phyloP scores from a whole-genome alignment of 2,329 filamentous ascomycete species.

The Scopulariopsis brevicaulis region DNA sequence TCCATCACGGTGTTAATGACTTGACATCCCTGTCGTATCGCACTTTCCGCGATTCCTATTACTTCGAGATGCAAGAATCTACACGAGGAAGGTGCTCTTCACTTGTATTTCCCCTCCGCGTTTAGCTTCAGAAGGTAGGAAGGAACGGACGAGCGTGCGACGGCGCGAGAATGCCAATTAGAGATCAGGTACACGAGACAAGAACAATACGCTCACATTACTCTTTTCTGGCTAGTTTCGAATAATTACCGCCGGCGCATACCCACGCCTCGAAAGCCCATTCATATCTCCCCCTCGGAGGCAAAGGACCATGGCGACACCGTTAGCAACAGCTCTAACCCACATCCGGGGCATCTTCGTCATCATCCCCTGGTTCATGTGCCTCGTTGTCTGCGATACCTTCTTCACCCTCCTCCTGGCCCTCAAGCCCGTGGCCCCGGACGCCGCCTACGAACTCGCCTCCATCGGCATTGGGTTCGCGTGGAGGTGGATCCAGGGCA shows the following conservation, averaged over 20 bases:
- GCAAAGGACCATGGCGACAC: background rate
- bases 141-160: background rate
- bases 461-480: slow-evolving; percentile 41
- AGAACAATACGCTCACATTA: background rate
- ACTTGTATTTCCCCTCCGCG: background rate
- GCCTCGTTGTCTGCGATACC: slow-evolving; percentile 39
- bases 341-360: slow-evolving; percentile 30
- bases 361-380: slow-evolving; percentile 38
- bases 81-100: background rate
- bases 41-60: background rate
- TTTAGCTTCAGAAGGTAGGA: background rate
- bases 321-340: slow-evolving; percentile 12
- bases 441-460: slow-evolving; percentile 38
- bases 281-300: background rate
- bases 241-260: background rate
- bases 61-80: background rate
- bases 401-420: slow-evolving; percentile 36
- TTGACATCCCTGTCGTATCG: background rate
- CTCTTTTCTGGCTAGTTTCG: background rate
- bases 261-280: too few species aligned
- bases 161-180: background rate
- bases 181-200: background rate
- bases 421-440: slow-evolving; percentile 32
- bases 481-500: slow-evolving; percentile 45
- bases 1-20: too few species aligned